Conservation (phyloP, 2,329 filamentous ascomycete genomes). For the Hypoxylon sp. region DNA sequence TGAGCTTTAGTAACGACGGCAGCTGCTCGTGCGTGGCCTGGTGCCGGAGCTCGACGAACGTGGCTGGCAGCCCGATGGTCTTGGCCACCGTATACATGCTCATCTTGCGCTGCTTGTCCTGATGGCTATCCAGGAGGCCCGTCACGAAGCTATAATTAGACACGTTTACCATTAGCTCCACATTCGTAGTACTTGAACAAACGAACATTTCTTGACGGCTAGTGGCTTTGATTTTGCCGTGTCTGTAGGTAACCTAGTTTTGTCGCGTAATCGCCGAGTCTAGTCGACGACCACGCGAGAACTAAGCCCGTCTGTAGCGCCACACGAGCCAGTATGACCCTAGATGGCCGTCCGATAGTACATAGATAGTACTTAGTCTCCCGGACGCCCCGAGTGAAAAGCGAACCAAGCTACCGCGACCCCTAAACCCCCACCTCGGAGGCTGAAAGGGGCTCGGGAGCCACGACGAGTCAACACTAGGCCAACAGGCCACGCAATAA, state of each 20-base stretch:
- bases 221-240: background rate
- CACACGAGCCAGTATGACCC: slow-evolving; percentile 1
- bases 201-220: background rate
- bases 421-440: background rate
- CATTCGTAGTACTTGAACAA: slow-evolving; percentile 15
- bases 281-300: background rate
- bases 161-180: slow-evolving; percentile 32
- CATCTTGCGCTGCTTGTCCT: slow-evolving; percentile 76
- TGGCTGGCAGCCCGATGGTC: slow-evolving; percentile 77
- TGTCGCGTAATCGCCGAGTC: background rate
- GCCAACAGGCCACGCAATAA: slow-evolving; percentile 8
- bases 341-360: background rate
- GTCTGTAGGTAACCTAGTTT: background rate
- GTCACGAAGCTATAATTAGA: slow-evolving; percentile 77
- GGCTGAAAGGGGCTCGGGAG: background rate
- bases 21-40: slow-evolving; percentile 92
- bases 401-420: background rate
- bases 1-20: slow-evolving; percentile 80
- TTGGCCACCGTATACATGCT: slow-evolving; percentile 81
- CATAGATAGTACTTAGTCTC: background rate
- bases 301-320: slow-evolving; percentile 7
- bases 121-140: slow-evolving; percentile 81
- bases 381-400: slow-evolving; percentile 1
- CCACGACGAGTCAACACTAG: background rate
- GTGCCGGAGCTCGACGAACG: slow-evolving; percentile 90